Evolutionary conservation across 108 stramenopile species (phyloP), one percentile per base, ranked within the genome.

Genomic region (Skeletonema marinoi): DNA sequence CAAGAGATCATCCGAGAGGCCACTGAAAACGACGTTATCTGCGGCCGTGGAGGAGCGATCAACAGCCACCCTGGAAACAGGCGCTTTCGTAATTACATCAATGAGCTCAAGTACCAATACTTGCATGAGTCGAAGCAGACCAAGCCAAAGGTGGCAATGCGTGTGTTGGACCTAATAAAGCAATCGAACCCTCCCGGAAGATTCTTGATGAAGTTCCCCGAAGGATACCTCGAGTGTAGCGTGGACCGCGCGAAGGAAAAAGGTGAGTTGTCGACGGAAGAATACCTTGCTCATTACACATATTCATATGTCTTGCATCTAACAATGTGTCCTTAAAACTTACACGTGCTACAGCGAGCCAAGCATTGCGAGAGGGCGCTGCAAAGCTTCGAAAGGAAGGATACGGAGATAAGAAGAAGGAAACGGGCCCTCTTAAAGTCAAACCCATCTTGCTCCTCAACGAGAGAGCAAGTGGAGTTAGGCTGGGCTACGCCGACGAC

Each of bases 301-400:
- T n/a, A n/a, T n/a, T 48, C 29, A 25, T 32, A 51, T 16, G 41
- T 41, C 17, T 31, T 25, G 33, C 50, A 10, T 38, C 32, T 59
- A 14, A 56, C 17, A 66, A 25, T 39, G 41, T 16, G 7, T 33
- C 38, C 6, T 61, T 50, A 19, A n/a, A n/a, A 25, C 17, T 56
- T 6, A 25, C 54, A 19, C 9, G 6, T 16, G 54, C 39, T 44
- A 48, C 66, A 76, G 80, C 81, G 4, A 70, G 63, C 5, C 82
- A 83, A 73, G 82, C 82, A 12, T 58, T 83, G 32, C 42, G 82
- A 70, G 82, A 83, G 67, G 82, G 78, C 14, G 82, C 82, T 4
- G 78, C 82, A 3, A 79, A 83, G 78, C 42, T 83, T 10, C 56
- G 74, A 48, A 82, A 82, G 36, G 32, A 66, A 13, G 74, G 73